These are phyloP conservation scores for Corymbia citriodora DNA, from an alignment of 441 rosid genomes.

Conservation along the genomic window DNA sequence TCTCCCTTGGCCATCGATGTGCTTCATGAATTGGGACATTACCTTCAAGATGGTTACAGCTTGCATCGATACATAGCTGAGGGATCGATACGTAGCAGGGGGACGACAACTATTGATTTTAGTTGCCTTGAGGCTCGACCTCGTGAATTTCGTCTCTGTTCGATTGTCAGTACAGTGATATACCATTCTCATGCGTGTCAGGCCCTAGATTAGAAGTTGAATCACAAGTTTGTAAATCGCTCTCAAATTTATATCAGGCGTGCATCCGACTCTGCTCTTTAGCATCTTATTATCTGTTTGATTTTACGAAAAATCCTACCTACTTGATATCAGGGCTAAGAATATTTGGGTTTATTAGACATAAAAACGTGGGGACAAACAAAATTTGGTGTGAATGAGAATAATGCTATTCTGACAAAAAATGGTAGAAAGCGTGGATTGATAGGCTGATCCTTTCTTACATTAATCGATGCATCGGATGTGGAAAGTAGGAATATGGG, in stretches of 20 bases:
- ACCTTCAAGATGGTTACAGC: not conserved
- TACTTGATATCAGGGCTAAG: not conserved
- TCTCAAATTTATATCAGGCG: not conserved
- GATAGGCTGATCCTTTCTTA: not conserved
- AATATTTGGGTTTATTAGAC: not conserved
- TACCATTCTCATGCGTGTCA: not conserved
- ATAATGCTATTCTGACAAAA: not conserved
- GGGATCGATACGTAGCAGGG: not conserved
- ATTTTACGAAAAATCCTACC: not conserved
- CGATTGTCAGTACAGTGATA: not conserved
- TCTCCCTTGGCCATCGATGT: not conserved
- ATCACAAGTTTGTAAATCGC: not conserved
- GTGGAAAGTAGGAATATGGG: too few relatives aligned
- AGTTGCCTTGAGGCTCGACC: not conserved
- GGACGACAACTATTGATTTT: not conserved
- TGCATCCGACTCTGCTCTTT: not conserved
- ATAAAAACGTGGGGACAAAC: too few relatives aligned
- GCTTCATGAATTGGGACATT: not conserved
- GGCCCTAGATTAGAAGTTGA: not conserved
- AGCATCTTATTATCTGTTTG: not conserved
- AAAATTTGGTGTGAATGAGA: too few relatives aligned
- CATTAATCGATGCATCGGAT: too few relatives aligned
- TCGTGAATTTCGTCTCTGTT: not conserved
- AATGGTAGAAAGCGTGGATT: not conserved
- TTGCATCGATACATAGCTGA: not conserved